Conservation (phyloP, 306 rosid genomes). For the Quercus cerris region DNA sequence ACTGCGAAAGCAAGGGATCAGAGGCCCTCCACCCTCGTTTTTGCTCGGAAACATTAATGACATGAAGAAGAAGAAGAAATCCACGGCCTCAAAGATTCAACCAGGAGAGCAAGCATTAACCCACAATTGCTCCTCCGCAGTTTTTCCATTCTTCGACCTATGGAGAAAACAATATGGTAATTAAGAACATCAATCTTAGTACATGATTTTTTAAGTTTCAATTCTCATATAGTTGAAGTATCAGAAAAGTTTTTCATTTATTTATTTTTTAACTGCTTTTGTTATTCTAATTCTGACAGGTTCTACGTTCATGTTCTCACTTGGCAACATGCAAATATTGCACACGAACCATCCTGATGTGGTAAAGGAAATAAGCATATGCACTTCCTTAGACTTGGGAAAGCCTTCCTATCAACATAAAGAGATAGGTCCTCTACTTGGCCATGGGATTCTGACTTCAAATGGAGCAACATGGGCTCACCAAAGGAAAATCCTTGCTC, state of each 20-base stretch:
- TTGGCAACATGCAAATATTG: conserved; percentile 38
- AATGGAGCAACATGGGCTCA: conserved; percentile 37
- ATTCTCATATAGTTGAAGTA: neutral
- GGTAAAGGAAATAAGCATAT: conserved; percentile 27
- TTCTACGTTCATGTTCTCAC: conserved; percentile 28
- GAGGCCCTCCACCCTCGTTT: conserved; percentile 37
- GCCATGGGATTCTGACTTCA: conserved; percentile 39
- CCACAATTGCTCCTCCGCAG: conserved; percentile 27
- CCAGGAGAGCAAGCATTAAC: neutral
- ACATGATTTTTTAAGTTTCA: neutral
- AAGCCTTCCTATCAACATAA: conserved; percentile 29
- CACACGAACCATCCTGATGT: conserved; percentile 22
- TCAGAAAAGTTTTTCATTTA: neutral
- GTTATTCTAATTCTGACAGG: conserved; percentile 17
- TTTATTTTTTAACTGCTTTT: neutral
- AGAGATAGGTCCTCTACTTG: conserved; percentile 32
- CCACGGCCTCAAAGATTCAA: neutral
- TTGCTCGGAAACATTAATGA: conserved; percentile 37
- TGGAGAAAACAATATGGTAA: conserved; percentile 37
- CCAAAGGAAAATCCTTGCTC: conserved; percentile 48
- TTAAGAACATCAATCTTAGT: neutral
- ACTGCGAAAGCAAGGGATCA: conserved; percentile 44
- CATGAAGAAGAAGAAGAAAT: conserved; percentile 3
- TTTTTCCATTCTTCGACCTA: conserved; percentile 30
- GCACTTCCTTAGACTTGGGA: conserved; percentile 41